Percentiles rank a stretch among this genome's conserved stretches.
phyloP scores from a whole-genome alignment of 1,284 basidiomycete genomes.

The Xerocomus amazonicus region DNA sequence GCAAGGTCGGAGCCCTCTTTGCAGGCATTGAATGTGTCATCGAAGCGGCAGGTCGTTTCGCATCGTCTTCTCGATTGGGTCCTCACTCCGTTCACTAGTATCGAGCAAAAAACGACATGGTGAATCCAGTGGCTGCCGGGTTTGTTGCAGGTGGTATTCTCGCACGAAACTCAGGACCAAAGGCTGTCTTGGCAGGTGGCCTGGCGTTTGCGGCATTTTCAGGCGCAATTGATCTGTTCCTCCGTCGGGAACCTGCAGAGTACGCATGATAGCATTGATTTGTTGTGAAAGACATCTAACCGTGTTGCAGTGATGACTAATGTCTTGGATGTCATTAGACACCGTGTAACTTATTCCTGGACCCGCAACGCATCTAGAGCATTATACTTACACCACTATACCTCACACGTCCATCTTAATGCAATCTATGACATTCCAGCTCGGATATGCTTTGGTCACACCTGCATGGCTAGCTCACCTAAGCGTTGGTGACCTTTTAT shows the following conservation, averaged over 20 bases:
- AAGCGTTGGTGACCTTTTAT: too few species aligned
- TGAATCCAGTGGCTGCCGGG: constrained; percentile 73
- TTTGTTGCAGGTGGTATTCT: constrained; percentile 79
- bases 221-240: constrained; percentile 80
- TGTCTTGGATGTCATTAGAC: not conserved
- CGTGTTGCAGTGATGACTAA: constrained; percentile 22
- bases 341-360: constrained; percentile 17
- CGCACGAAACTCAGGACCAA: constrained; percentile 81
- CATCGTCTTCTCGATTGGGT: not conserved
- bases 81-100: constrained; percentile 54
- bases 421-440: constrained; percentile 10
- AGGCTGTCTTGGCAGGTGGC: constrained; percentile 78
- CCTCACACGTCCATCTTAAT: constrained; percentile 14
- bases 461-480: too few species aligned
- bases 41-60: constrained; percentile 73
- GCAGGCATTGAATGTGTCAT: constrained; percentile 94
- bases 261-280: constrained; percentile 37
- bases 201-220: constrained; percentile 91
- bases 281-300: constrained; percentile 1
- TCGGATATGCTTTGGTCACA: not conserved
- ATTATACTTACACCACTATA: constrained; percentile 18
- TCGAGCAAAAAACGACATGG: constrained; percentile 93
- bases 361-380: constrained; percentile 11
- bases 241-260: constrained; percentile 83
- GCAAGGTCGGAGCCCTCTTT: constrained; percentile 91